Evolutionary conservation across 345 rosid species (phyloP).

Genomic region (Litchi chinensis): DNA sequence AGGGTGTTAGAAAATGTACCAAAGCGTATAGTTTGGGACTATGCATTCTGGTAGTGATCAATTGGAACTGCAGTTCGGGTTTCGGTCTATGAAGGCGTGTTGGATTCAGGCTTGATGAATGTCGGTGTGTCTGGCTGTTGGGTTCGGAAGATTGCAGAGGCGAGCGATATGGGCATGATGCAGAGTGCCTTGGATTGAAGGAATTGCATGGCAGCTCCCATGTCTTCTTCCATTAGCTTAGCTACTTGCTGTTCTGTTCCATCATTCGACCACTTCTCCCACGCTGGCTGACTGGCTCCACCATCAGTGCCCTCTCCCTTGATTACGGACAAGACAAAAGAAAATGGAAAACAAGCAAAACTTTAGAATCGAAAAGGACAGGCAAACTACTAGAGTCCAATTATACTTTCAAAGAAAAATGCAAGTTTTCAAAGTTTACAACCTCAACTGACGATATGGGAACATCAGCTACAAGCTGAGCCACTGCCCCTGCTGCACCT

Average conservation of each 20-base stretch:
- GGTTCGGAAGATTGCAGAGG: conserved; percentile 60
- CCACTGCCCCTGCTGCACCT: conserved; percentile 75
- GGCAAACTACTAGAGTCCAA: not conserved
- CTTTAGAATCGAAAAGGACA: conserved; percentile 18
- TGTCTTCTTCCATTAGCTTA: conserved; percentile 78
- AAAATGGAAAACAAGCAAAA: not conserved
- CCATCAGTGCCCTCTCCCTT: conserved; percentile 59
- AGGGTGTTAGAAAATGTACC: conserved; percentile 16
- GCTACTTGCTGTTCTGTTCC: conserved; percentile 75
- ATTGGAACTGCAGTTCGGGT: not conserved
- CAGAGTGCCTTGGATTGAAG: conserved; percentile 81
- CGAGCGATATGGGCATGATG: conserved; percentile 74
- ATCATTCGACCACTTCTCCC: conserved; percentile 79
- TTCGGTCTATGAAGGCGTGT: conserved; percentile 38
- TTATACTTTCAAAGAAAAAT: not conserved
- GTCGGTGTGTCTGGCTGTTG: conserved; percentile 43
- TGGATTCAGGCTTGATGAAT: conserved; percentile 54
- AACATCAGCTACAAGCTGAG: conserved; percentile 73
- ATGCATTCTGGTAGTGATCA: conserved; percentile 1
- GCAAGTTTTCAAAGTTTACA: conserved; percentile 1
- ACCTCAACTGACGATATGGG: conserved; percentile 68
- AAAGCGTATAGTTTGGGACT: not conserved
- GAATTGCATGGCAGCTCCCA: conserved; percentile 81
- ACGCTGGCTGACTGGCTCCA: conserved; percentile 44
- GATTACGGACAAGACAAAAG: conserved; percentile 9